Evolutionary conservation across 371 early-diverging fungal genomes (phyloP), one percentile per base, ranked within the genome.

Genomic region (Scutellospora calospora): DNA sequence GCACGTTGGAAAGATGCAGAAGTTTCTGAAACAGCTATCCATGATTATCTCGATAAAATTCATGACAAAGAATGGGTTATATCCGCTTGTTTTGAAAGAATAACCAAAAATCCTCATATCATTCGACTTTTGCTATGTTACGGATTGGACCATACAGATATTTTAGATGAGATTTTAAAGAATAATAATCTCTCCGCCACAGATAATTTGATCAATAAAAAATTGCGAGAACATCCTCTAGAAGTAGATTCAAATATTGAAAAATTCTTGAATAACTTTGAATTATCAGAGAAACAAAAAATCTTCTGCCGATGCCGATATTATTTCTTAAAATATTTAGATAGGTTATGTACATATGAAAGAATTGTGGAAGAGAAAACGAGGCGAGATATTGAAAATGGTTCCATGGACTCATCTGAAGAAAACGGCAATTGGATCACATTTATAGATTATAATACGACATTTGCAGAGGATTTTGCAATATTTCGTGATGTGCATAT

Each of bases 401-500:
- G 35, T 20, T 33, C 54, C 2, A 80, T 69, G 71, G 52, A 35
- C 45, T 33, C 55, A 27, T 29, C 25, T 25, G 78, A 78, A 52
- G 71, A 69, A 55, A 60, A 63, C 25, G 59, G 38, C 3, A 41
- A 22, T 41, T 55, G 54, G 52, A 11, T 57, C 12, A 54, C 79
- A 25, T 79, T 79, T 33, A 31, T 65, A 29, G 79, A 79, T 45
- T 79, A 79, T 79, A 14, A 14, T 22, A 55, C 49, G 41, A 69
- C 68, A 38, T 87, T 87, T 27, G 82, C 83, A 8, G 86, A 85
- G 9, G 84, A 85, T 12, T 95, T 88, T 76, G 80, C 77, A 20
- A 82, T 85, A n/a, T 95, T 94, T 84, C 88, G 93, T 12, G 92
- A 94, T 63, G 81, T 85, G 8, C 87, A 93, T 81, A 85, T 95